Conservation (phyloP, 352 stramenopile species). For the Halophytophthora batemanensis region DNA sequence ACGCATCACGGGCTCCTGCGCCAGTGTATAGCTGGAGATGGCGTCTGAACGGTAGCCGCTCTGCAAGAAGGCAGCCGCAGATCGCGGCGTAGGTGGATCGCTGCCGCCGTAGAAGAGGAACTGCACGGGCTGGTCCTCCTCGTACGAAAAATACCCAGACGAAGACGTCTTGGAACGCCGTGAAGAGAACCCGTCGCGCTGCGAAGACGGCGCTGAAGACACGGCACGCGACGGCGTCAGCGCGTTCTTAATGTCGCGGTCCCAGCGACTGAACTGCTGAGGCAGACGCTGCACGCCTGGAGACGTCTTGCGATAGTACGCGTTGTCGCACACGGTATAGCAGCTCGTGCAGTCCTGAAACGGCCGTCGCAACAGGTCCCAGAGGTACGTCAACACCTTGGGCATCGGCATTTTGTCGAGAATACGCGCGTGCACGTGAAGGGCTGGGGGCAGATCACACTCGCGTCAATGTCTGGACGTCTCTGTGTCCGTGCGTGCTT, state of each 20-base stretch:
- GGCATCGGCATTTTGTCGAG: conserved; percentile 15
- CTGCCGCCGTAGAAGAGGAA: conserved; percentile 60
- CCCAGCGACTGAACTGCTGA: conserved; percentile 30
- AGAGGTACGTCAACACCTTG: conserved; percentile 15
- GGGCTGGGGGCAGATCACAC: too few relatives aligned
- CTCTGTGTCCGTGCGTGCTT: neutral
- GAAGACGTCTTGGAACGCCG: conserved; percentile 23
- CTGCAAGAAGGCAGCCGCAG: conserved; percentile 12
- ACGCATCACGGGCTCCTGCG: conserved; percentile 13
- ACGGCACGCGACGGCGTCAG: conserved; percentile 19
- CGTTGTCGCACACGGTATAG: conserved; percentile 27
- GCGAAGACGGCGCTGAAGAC: conserved; percentile 14
- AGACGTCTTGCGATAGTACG: conserved; percentile 37
- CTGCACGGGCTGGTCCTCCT: conserved; percentile 38
- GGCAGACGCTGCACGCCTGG: conserved; percentile 24
- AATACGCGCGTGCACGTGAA: too few relatives aligned
- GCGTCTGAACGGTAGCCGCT: conserved; percentile 31
- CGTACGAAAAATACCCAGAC: conserved; percentile 29
- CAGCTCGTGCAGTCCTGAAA: conserved; percentile 36
- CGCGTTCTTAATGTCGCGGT: conserved; percentile 30
- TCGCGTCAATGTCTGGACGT: too few relatives aligned
- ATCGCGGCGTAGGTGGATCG: conserved; percentile 34
- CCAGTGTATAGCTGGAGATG: conserved; percentile 27
- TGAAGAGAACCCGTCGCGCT: conserved; percentile 2
- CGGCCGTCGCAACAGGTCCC: conserved; percentile 29